Conservation (phyloP, 768 basidiomycete genomes). For the Leccinum aurantiacum region DNA sequence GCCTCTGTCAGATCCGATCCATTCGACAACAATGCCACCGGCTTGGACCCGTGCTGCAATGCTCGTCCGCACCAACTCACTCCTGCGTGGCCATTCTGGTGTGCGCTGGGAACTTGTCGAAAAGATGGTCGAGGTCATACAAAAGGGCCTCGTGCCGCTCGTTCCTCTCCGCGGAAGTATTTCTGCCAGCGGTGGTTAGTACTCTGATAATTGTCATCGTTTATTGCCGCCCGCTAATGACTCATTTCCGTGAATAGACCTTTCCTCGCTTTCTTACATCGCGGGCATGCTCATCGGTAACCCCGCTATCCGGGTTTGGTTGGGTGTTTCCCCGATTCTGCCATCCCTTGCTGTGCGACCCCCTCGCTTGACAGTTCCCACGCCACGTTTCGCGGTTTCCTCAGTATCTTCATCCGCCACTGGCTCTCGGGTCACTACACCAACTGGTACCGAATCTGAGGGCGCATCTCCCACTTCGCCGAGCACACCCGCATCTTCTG, state of each 20-base stretch:
- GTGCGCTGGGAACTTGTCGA: conserved; percentile 79
- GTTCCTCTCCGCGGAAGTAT: conserved; percentile 85
- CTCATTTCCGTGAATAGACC: conserved; percentile 41
- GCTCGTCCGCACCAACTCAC: conserved; percentile 83
- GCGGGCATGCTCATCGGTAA: conserved; percentile 81
- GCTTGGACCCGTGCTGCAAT: conserved; percentile 89
- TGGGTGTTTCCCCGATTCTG: conserved; percentile 33
- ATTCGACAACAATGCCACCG: conserved; percentile 75
- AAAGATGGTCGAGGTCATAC: conserved; percentile 72
- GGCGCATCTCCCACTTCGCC: conserved; percentile 46
- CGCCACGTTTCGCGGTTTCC: conserved; percentile 12
- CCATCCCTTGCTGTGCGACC: conserved; percentile 2
- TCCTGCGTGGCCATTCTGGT: conserved; percentile 86
- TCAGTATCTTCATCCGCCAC: conserved; percentile 1
- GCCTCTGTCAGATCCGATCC: conserved; percentile 69
- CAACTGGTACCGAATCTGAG: conserved; percentile 30
- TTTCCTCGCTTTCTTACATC: conserved; percentile 80
- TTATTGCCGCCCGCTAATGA: conserved; percentile 9
- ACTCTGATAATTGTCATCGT: not conserved
- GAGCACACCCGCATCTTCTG: conserved; percentile 33
- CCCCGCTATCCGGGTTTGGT: conserved; percentile 72
- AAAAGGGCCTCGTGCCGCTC: conserved; percentile 70
- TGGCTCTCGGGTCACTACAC: conserved; percentile 21
- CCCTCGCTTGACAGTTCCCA: conserved; percentile 15
- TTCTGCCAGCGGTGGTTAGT: conserved; percentile 75